phyloP scores from a whole-genome alignment of 2,329 filamentous ascomycete species.

The Akanthomyces muscarius region DNA sequence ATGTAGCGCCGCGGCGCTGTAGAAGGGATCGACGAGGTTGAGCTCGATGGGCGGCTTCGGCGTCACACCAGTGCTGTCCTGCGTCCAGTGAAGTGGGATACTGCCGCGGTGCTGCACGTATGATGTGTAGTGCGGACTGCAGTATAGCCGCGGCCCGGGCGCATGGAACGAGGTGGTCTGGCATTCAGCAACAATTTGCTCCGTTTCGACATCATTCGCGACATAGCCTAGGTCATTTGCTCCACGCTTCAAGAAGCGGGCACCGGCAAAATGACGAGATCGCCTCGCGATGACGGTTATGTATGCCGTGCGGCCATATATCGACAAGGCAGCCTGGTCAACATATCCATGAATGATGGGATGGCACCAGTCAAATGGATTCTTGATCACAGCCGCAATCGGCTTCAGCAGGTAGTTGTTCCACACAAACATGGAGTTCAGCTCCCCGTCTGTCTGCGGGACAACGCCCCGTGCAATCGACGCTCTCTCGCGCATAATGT shows the following conservation, averaged over 20 bases:
- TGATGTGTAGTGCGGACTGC: slow-evolving; percentile 88
- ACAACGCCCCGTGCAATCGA: slow-evolving; percentile 62
- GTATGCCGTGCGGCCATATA: slow-evolving; percentile 85
- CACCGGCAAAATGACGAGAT: slow-evolving; percentile 90
- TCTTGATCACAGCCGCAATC: slow-evolving; percentile 63
- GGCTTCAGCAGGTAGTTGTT: slow-evolving; percentile 85
- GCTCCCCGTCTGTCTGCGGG: slow-evolving; percentile 58
- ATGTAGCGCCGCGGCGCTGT: slow-evolving; percentile 85
- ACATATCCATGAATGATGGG: slow-evolving; percentile 96
- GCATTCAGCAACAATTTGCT: slow-evolving; percentile 95
- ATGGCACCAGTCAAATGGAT: slow-evolving; percentile 92
- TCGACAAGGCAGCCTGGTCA: slow-evolving; percentile 75
- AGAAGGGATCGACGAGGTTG: slow-evolving; percentile 94
- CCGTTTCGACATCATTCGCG: slow-evolving; percentile 97
- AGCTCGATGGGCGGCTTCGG: slow-evolving; percentile 96
- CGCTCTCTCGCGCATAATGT: slow-evolving; percentile 76
- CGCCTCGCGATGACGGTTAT: slow-evolving; percentile 91
- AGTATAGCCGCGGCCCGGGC: slow-evolving; percentile 77
- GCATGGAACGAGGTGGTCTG: slow-evolving; percentile 94
- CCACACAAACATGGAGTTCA: slow-evolving; percentile 98
- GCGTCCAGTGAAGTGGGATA: slow-evolving; percentile 95
- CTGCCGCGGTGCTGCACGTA: slow-evolving; percentile 96
- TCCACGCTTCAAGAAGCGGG: slow-evolving; percentile 88
- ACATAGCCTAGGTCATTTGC: slow-evolving; percentile 94
- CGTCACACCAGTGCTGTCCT: slow-evolving; percentile 90